Conservation (phyloP, 495 filamentous ascomycete genomes). For the Thozetella sp. region DNA sequence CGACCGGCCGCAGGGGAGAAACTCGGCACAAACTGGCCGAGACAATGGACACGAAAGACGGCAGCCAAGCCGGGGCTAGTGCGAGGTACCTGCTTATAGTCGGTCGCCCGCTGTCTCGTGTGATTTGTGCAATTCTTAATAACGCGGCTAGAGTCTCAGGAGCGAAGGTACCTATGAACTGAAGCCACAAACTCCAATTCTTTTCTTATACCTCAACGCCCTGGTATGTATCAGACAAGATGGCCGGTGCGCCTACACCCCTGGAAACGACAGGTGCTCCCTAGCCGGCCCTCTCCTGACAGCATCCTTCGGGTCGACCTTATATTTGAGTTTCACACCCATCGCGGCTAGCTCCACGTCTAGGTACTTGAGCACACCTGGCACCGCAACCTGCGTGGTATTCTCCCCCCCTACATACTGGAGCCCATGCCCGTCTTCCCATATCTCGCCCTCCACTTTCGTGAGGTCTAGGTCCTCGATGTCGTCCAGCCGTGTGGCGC, state of each 20-base stretch:
- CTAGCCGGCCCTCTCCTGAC: conserved; percentile 41
- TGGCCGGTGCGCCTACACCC: background rate
- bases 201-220: background rate
- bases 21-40: too few relatives aligned
- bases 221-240: conserved; percentile 1
- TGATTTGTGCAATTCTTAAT: too few relatives aligned
- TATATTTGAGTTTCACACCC: conserved; percentile 58
- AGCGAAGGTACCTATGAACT: too few relatives aligned
- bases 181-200: background rate
- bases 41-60: too few relatives aligned
- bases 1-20: too few relatives aligned
- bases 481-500: conserved; percentile 64
- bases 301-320: conserved; percentile 62
- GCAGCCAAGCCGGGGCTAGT: too few relatives aligned
- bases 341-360: conserved; percentile 92
- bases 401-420: conserved; percentile 86
- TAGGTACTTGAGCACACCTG: conserved; percentile 87
- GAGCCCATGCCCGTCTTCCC: conserved; percentile 87
- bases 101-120: too few relatives aligned
- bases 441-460: conserved; percentile 69
- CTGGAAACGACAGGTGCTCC: conserved; percentile 17
- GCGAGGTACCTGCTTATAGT: too few relatives aligned
- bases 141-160: too few relatives aligned
- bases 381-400: conserved; percentile 88
- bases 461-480: conserved; percentile 57